Conservation (phyloP, 495 filamentous ascomycete genomes). For the Choiromyces venosus region DNA sequence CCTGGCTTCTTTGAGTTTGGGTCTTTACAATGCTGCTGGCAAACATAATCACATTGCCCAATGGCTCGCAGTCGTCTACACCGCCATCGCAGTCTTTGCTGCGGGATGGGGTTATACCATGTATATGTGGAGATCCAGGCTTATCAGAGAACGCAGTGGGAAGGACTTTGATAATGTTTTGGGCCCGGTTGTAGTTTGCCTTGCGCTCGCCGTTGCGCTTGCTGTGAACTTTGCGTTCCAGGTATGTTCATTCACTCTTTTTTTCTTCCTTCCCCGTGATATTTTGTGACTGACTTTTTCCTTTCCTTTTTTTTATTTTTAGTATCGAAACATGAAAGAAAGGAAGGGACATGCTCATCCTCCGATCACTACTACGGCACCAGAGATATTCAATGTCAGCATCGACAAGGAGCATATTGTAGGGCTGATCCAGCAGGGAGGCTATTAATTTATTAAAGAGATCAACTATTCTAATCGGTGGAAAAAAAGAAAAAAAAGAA, state of each 20-base stretch:
- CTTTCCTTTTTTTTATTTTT: too few relatives aligned
- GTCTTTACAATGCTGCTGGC: constrained; percentile 80
- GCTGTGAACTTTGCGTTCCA: constrained; percentile 86
- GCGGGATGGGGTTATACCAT: constrained; percentile 83
- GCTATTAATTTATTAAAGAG: constrained; percentile 8
- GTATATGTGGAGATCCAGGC: constrained; percentile 63
- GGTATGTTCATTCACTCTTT: constrained; percentile 42
- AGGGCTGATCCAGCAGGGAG: constrained; percentile 17
- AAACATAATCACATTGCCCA: constrained; percentile 64
- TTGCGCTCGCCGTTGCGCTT: constrained; percentile 70
- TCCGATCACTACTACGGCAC: constrained; percentile 4
- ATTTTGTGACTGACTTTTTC: not conserved
- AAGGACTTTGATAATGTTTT: constrained; percentile 84
- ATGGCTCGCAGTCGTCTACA: constrained; percentile 72
- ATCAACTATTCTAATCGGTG: not conserved
- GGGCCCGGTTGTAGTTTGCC: constrained; percentile 77
- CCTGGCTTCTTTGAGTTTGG: constrained; percentile 73
- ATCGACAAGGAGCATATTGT: not conserved
- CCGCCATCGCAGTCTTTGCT: constrained; percentile 71
- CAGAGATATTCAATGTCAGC: constrained; percentile 20
- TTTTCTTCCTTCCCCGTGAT: too few relatives aligned
- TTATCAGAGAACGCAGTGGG: constrained; percentile 79
- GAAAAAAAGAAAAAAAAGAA: not conserved
- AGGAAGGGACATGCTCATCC: constrained; percentile 6
- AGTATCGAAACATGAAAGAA: constrained; percentile 29